Percentiles rank a stretch among this genome's conserved stretches.
phyloP scores from a whole-genome alignment of 2,329 filamentous ascomycete species.

The Aspergillus sergii region DNA sequence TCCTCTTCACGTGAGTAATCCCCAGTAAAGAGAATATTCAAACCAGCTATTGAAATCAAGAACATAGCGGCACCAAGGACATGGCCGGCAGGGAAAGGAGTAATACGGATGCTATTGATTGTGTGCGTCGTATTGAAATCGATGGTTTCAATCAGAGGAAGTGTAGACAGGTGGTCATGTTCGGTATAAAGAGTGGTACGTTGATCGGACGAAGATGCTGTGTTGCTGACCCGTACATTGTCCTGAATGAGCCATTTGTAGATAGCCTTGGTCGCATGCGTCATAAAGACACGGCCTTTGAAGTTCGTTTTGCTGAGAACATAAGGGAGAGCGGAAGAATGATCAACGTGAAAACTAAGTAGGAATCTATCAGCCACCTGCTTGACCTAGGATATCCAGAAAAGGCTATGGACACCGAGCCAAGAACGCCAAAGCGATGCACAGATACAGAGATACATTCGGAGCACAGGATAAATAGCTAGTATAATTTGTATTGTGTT shows the following conservation, averaged over 20 bases:
- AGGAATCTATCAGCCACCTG: constrained; percentile 31
- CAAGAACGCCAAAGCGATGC: constrained; percentile 15
- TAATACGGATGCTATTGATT: constrained; percentile 93
- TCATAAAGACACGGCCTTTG: constrained; percentile 96
- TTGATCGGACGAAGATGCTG: constrained; percentile 62
- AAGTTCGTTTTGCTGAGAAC: constrained; percentile 98
- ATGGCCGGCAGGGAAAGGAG: constrained; percentile 94
- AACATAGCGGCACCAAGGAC: constrained; percentile 99
- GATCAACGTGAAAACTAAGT: constrained; percentile 91
- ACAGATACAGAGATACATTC: constrained; percentile 21
- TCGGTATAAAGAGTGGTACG: constrained; percentile 82
- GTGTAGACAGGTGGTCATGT: constrained; percentile 90
- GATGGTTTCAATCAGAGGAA: constrained; percentile 93
- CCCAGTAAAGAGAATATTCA: constrained; percentile 96
- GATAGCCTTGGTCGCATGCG: constrained; percentile 97
- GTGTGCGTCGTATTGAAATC: constrained; percentile 98
- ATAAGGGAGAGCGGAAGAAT: constrained; percentile 97
- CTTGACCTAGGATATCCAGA: background rate
- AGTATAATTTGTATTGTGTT: constrained; percentile 36
- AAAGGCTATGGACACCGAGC: constrained; percentile 9
- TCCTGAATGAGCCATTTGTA: constrained; percentile 99
- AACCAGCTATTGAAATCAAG: constrained; percentile 90
- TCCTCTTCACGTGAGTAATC: constrained; percentile 97
- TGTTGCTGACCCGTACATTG: constrained; percentile 85
- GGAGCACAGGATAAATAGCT: constrained; percentile 24